Conservation (phyloP, 2,329 filamentous ascomycete species). For the Trematosphaeria pertusa region DNA sequence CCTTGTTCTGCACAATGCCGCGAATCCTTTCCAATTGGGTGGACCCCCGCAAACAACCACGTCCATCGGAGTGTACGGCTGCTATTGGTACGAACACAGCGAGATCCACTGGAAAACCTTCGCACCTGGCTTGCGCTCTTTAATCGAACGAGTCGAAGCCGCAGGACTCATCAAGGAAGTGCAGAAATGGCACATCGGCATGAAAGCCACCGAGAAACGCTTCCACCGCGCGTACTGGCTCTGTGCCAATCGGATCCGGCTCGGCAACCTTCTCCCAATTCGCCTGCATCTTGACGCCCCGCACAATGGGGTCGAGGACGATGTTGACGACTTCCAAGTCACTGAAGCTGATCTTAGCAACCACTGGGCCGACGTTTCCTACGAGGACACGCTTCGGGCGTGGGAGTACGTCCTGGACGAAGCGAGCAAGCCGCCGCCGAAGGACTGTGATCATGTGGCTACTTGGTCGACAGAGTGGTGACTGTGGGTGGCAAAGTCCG, state of each 20-base stretch:
- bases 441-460: not conserved
- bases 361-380: not conserved
- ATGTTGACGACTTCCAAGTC: slow-evolving; percentile 5
- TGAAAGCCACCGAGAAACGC: slow-evolving; percentile 24
- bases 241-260: slow-evolving; percentile 22
- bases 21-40: slow-evolving; percentile 24
- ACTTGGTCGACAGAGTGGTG: too few species aligned
- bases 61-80: slow-evolving; percentile 33
- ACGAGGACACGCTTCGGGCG: not conserved
- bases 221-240: slow-evolving; percentile 42
- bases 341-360: slow-evolving; percentile 1
- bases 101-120: slow-evolving; percentile 39
- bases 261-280: slow-evolving; percentile 25
- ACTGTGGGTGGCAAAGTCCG: too few species aligned
- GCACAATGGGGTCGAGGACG: slow-evolving; percentile 14
- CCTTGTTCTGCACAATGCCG: slow-evolving; percentile 38
- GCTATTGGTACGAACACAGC: slow-evolving; percentile 19
- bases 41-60: slow-evolving; percentile 13
- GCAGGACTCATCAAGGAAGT: slow-evolving; percentile 11
- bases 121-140: slow-evolving; percentile 4
- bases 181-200: slow-evolving; percentile 20
- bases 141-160: slow-evolving; percentile 1
- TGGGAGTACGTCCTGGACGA: not conserved
- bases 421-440: not conserved
- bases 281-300: not conserved